Base-by-base conservation (phyloP, 805 yeast genomes). In the Ogataea trehaloabstinens region DNA sequence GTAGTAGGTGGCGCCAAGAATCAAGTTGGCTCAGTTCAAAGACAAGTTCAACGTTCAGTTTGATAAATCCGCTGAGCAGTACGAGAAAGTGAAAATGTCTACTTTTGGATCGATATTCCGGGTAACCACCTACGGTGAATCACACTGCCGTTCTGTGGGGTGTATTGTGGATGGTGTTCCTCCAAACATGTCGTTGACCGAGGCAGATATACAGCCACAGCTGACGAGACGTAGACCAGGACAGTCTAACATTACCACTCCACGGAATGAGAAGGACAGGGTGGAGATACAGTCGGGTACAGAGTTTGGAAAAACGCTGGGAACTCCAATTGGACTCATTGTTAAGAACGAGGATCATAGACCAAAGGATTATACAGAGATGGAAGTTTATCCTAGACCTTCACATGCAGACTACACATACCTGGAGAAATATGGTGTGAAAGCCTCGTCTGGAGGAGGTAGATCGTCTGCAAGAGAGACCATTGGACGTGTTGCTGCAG, bases 161-260 rank as follows among this genome's bases (percentile, higher is more conserved):
- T 93, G 98, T 67, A 93, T 93, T 45, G 96, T 93, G 28, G 99
- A 93, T 53, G 99, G 99, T 42, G 93, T 89, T 29, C 99, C 99
- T 21, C 97, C 99, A 20, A 96, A 96, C 22, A 73, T 93, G 77
- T 74, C 79, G 6, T 75, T 93, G 38, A 74, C 84, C 13, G 97
- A 87, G 64, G 79, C 69, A 4, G 98, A 93, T 58, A 77, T 93
- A 51, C 99, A 93, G 70, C 95, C 97, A 13, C 99, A 93, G 71
- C 69, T 93, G 53, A 82, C 95, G 17, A 80, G 99, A 69, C 84
- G 99, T 74, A 83, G 99, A 68, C 99, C 99, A 2, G 99, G 99
- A 35, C 99, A 93, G 67, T 79, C 90, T 35, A 85, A 84, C 48
- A 70, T 93, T 43, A 78, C 95, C 17, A 93, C 99, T 5, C 99